Base-by-base conservation (phyloP, 108 stramenopile genomes). In the Skeletonema potamos region DNA sequence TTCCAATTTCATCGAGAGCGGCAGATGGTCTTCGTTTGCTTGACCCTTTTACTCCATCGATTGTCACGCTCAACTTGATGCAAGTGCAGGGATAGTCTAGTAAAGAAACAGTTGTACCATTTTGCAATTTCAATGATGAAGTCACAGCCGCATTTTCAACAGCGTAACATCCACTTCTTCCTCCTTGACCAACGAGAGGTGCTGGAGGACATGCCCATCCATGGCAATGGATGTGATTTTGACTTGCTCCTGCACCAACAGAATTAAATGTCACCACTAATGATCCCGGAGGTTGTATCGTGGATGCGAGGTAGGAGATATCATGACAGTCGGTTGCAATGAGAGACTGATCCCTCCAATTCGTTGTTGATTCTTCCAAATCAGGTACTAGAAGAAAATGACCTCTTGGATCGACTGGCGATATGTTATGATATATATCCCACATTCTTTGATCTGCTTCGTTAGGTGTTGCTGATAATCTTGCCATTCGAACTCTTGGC, bases 171-270 rank as follows among this genome's bases (percentile, higher is more conserved):
- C 59, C 58, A 28, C 24, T 22, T 10, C 13, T 43, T 34, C 61
- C 4, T 8, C 48, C 41, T 22, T 32, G n/a, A n/a, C 51, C 17
- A 55, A 60, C 27, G 44, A 39, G 7, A 82, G 77, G 70, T 13
- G 82, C 24, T 24, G 82, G 79, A 12, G 86, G 86, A 48, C 54
- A 60, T 7, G 82, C 70, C 85, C 87, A 86, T 4, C 65, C 71
- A 60, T 88, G 87, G 54, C 71, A 72, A 65, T 88, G 87, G 60
- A 85, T 80, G 54, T 88, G 87, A 77, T 88, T 88, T 68, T 88
- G 87, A 24, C 59, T 68, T 18, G 87, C 87, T 29, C 80, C 87
- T 3, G 82, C 87, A 27, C 87, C 81, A n/a, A 88, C 84, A 27
- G 66, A 65, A 62, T 88, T 88, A 64, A 79, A 85, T 29, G 82